Conservation (phyloP, 2,329 filamentous ascomycete species). For the Knufia fluminis region DNA sequence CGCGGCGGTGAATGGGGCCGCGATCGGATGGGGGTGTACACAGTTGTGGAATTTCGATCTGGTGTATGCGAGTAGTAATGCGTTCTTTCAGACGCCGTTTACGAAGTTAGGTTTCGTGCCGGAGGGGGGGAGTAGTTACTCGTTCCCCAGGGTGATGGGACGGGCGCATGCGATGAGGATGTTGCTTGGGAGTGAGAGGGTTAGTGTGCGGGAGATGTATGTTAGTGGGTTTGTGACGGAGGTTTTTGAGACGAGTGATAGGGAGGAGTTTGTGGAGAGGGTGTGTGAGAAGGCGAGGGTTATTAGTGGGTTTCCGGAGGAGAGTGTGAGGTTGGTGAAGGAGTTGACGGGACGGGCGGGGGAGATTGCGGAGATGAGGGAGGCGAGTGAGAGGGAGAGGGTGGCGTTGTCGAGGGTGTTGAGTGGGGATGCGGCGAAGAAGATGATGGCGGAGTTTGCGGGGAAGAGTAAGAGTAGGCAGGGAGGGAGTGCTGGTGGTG, state of each 20-base stretch:
- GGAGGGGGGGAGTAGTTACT: background rate
- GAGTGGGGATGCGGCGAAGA: conserved; percentile 2
- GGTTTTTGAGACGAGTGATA: background rate
- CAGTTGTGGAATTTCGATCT: conserved; percentile 2
- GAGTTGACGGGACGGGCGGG: background rate
- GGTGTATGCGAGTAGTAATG: background rate
- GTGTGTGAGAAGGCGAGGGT: background rate
- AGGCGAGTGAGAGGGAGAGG: conserved; percentile 1
- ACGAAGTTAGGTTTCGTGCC: conserved; percentile 1
- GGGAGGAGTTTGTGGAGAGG: background rate
- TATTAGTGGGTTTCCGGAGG: background rate
- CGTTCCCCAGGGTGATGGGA: background rate
- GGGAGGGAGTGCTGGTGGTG: background rate
- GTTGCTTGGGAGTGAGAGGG: background rate
- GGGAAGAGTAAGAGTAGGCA: background rate
- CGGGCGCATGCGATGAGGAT: background rate
- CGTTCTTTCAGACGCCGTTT: conserved; percentile 3
- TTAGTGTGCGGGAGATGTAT: conserved; percentile 1
- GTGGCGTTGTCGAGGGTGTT: background rate
- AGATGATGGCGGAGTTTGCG: background rate
- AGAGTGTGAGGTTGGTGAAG: conserved; percentile 1
- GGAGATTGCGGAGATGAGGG: background rate
- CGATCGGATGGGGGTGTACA: conserved; percentile 1
- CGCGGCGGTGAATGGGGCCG: conserved; percentile 1
- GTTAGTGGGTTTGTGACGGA: conserved; percentile 2